Percentiles rank a stretch among this genome's conserved stretches.
Evolutionary conservation across 805 yeast species (phyloP).

Genomic region (Cyberlindnera veronae): DNA sequence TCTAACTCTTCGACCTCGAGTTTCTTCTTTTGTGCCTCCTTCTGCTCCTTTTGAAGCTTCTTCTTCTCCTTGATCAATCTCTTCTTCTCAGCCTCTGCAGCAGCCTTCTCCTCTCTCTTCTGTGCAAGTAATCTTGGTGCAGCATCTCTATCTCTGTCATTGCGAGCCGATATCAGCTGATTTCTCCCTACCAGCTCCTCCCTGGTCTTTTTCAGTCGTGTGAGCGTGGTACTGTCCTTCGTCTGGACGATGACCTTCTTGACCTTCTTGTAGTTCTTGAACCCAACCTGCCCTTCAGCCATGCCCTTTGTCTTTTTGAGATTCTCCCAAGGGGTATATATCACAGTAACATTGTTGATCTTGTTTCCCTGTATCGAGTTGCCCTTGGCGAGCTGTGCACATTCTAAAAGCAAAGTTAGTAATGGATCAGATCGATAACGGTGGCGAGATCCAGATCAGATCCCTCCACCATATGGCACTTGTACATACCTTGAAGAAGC

Average conservation of each 20-base stretch:
- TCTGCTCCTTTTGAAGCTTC: background rate
- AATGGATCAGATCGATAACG: no score
- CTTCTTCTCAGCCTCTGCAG: conserved; percentile 34
- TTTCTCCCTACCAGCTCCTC: conserved; percentile 41
- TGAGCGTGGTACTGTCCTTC: conserved; percentile 56
- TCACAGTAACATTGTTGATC: conserved; percentile 57
- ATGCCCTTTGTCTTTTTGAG: conserved; percentile 62
- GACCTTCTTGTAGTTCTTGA: conserved; percentile 54
- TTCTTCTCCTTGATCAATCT: conserved; percentile 34
- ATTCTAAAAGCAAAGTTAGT: no score
- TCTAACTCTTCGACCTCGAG: background rate
- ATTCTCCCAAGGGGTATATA: conserved; percentile 74
- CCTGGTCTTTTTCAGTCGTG: conserved; percentile 62
- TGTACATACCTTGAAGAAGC: conserved; percentile 41
- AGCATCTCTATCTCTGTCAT: conserved; percentile 37
- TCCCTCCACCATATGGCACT: no score
- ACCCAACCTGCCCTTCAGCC: conserved; percentile 79
- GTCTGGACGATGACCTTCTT: conserved; percentile 49
- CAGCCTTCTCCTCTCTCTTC: conserved; percentile 25
- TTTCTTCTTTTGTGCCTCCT: background rate
- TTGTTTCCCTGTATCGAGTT: conserved; percentile 77
- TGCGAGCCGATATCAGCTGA: conserved; percentile 32
- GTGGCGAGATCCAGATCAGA: no score
- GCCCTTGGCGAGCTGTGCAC: conserved; percentile 73
- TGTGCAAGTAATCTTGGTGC: conserved; percentile 20